Percentiles rank a stretch among this genome's conserved stretches.
Evolutionary conservation across 2,329 filamentous ascomycete species (phyloP).

Genomic region (Daldinia sp.): DNA sequence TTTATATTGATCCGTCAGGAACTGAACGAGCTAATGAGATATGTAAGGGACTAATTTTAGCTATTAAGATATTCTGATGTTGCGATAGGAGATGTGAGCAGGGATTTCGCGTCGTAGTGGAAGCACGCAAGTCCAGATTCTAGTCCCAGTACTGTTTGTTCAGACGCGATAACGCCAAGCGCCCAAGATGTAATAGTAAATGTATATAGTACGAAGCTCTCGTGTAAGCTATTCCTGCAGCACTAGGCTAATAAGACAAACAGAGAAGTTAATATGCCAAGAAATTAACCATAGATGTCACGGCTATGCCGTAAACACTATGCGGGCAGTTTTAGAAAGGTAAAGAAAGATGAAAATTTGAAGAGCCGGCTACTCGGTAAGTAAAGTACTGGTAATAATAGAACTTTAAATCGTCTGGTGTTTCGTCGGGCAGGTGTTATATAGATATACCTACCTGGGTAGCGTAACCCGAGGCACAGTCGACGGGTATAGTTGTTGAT

Average conservation of each 20-base stretch:
- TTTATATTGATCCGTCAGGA: neutral
- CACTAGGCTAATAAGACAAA: neutral
- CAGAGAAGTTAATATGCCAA: slow-evolving; percentile 17
- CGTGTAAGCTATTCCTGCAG: slow-evolving; percentile 2
- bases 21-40: neutral
- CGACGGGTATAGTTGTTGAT: neutral
- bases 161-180: neutral
- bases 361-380: slow-evolving; percentile 14
- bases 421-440: slow-evolving; percentile 21
- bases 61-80: neutral
- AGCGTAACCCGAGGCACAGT: neutral
- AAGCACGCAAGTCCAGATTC: neutral
- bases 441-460: neutral
- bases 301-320: neutral
- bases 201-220: slow-evolving; percentile 6
- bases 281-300: slow-evolving; percentile 10
- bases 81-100: neutral
- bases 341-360: slow-evolving; percentile 8
- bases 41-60: neutral
- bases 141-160: neutral
- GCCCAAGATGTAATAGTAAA: slow-evolving; percentile 1
- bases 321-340: neutral
- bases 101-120: neutral
- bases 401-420: slow-evolving; percentile 22
- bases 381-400: neutral